These are phyloP conservation scores for Fraxinus nigra DNA, from an alignment of 305 asterid genomes.

Conservation along the genomic window DNA sequence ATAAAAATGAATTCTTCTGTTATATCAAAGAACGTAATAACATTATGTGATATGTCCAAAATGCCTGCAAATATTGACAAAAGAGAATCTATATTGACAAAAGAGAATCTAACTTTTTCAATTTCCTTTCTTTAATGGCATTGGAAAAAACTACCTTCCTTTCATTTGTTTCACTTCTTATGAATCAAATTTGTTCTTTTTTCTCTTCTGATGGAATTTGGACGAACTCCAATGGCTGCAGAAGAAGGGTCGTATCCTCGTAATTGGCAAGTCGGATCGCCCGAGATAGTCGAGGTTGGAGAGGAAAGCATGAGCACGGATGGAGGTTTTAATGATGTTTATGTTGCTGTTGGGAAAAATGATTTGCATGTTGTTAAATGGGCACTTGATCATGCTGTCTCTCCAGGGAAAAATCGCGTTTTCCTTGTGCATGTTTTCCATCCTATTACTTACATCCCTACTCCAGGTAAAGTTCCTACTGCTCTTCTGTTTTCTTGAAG, in stretches of 20 bases:
- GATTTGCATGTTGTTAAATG: slow-evolving; percentile 64
- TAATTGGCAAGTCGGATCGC: slow-evolving; percentile 31
- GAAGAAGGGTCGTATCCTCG: slow-evolving; percentile 32
- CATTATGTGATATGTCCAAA: slow-evolving; percentile 29
- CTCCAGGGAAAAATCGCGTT: slow-evolving; percentile 46
- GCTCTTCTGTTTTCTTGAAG: slow-evolving; percentile 1
- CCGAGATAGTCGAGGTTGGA: slow-evolving; percentile 61
- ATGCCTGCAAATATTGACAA: slow-evolving; percentile 17
- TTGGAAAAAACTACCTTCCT: slow-evolving; percentile 41
- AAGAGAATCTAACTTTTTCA: slow-evolving; percentile 28
- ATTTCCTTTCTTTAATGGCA: slow-evolving; percentile 26
- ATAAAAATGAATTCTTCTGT: slow-evolving; percentile 15
- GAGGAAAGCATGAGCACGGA: slow-evolving; percentile 47
- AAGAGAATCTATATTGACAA: slow-evolving; percentile 14
- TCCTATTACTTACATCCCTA: slow-evolving; percentile 52
- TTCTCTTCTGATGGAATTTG: slow-evolving; percentile 18
- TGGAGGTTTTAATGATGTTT: slow-evolving; percentile 47
- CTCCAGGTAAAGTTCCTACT: slow-evolving; percentile 55
- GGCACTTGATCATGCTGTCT: slow-evolving; percentile 59
- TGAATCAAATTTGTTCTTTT: slow-evolving; percentile 24
- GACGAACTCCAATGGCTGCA: slow-evolving; percentile 13
- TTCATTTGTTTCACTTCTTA: slow-evolving; percentile 10
- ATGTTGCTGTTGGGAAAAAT: slow-evolving; percentile 68
- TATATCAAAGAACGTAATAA: slow-evolving; percentile 19
- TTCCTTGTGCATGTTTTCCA: slow-evolving; percentile 65